Evolutionary conservation across 257 asterid genomes (phyloP).

Genomic region (Rubia yunnanensis): DNA sequence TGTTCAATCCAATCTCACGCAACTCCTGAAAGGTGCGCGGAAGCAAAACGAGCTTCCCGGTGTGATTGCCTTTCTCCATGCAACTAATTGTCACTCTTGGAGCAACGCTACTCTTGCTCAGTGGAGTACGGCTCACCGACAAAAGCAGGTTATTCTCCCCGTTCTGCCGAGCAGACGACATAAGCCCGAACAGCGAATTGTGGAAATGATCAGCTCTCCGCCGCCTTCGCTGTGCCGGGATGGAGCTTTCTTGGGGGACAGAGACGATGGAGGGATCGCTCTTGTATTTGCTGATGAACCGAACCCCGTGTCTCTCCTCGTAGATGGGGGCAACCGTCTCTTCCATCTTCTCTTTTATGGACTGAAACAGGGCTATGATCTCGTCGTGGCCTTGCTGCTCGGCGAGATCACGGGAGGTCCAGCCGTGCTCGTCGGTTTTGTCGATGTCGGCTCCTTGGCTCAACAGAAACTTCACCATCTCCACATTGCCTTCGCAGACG

Average conservation of each 20-base stretch:
- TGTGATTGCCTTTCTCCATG: slow-evolving; percentile 54
- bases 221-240: slow-evolving; percentile 36
- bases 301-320: slow-evolving; percentile 29
- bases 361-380: slow-evolving; percentile 29
- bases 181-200: slow-evolving; percentile 74
- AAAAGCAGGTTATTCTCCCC: slow-evolving; percentile 27
- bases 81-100: slow-evolving; percentile 60
- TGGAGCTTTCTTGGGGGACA: slow-evolving; percentile 19
- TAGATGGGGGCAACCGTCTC: slow-evolving; percentile 13
- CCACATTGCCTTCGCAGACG: slow-evolving; percentile 38
- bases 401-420: slow-evolving; percentile 37
- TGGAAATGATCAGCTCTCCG: slow-evolving; percentile 39
- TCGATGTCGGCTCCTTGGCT: slow-evolving; percentile 33
- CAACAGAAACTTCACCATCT: slow-evolving; percentile 33
- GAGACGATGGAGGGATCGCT: slow-evolving; percentile 33
- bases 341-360: slow-evolving; percentile 14
- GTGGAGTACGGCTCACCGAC: slow-evolving; percentile 9
- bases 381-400: slow-evolving; percentile 52
- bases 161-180: slow-evolving; percentile 56
- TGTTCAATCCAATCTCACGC: slow-evolving; percentile 34
- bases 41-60: slow-evolving; percentile 52
- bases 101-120: slow-evolving; percentile 13
- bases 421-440: slow-evolving; percentile 30
- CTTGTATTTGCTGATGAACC: slow-evolving; percentile 34
- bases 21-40: slow-evolving; percentile 53